Percentiles rank a stretch among this genome's conserved stretches.
These are phyloP conservation scores for Pseudotsuga menziesii DNA, from an alignment of 75 land plant genomes.

Conservation along the genomic window DNA sequence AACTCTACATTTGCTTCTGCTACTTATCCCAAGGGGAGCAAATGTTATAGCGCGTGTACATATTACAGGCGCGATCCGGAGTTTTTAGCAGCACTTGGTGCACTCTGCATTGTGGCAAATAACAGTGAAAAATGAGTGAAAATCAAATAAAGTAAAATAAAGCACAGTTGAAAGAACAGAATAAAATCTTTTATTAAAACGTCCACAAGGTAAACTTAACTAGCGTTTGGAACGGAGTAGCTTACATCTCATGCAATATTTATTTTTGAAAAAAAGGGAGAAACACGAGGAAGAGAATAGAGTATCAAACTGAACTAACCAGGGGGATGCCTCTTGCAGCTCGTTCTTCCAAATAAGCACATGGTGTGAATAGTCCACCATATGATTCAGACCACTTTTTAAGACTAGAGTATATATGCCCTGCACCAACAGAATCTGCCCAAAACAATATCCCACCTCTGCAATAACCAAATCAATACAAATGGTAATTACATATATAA, in stretches of 20 bases:
- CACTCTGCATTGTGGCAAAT: conserved; percentile 20
- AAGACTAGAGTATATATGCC: conserved; percentile 53
- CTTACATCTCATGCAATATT: too few species aligned
- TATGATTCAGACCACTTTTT: conserved; percentile 65
- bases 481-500: neutral
- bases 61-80: conserved; percentile 10
- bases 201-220: too few species aligned
- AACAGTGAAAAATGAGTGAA: neutral
- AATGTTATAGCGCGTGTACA: too few species aligned
- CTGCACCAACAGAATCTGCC: conserved; percentile 78
- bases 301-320: conserved; percentile 38
- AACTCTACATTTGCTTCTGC: neutral
- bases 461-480: conserved; percentile 15
- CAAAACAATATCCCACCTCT: conserved; percentile 95
- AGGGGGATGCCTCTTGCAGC: conserved; percentile 69
- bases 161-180: too few species aligned
- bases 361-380: conserved; percentile 85
- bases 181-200: too few species aligned
- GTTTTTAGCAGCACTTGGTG: conserved; percentile 13
- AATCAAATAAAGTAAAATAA: too few species aligned
- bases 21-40: neutral
- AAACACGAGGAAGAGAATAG: neutral
- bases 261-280: too few species aligned
- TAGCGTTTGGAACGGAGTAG: too few species aligned
- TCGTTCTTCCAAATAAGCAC: conserved; percentile 71